Base-by-base conservation (phyloP, 805 yeast genomes). In the Ogataea thermomethanolica region DNA sequence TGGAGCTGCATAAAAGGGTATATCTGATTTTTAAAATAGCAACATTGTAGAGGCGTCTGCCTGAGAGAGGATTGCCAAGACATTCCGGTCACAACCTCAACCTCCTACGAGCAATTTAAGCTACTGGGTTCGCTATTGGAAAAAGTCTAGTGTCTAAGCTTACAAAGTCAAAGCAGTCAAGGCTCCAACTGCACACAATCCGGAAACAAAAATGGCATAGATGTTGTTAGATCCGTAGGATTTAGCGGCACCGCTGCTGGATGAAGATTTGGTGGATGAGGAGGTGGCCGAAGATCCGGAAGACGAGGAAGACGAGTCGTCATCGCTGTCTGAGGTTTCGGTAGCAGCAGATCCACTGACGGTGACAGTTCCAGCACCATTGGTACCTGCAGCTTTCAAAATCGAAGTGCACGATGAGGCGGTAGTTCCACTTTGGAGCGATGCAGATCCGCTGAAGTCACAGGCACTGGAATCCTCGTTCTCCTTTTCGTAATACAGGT, bases 381-480 rank as follows among this genome's bases (percentile, higher is more conserved):
- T 71, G 45, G 73, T 46, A 59, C 95, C 95, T 51, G 90, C 89
- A 51, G 79, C 74, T 15, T 65, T 61, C 50, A 86, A 59, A 51
- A 71, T 67, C 35, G 84, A 68, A 13, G 78, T 53, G 67, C 89
- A 82, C 12, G 73, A 58, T 29, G 76, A 66, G 31, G 72, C 75
- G 27, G 79, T 71, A 32, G 76, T 50, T 27, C 74, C 76, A 20
- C 56, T 51, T 37, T 59, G 58, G 53, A 80, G 50, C 33, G 80
- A 55, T 36, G 86, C 88, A 36, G 86, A 76, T 44, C 91, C 91
- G 46, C 68, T 65, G 64, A 84, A 84, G 58, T 70, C 73, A 72
- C 90, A 83, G 36, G 84, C 84, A 39, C 71, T 61, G n/a, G 55
- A 45, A 35, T 58, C 58, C 20, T 55, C 42, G 47, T 70, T 72